Conservation (phyloP, 805 yeast genomes). For the Komagataella kurtzmanii region DNA sequence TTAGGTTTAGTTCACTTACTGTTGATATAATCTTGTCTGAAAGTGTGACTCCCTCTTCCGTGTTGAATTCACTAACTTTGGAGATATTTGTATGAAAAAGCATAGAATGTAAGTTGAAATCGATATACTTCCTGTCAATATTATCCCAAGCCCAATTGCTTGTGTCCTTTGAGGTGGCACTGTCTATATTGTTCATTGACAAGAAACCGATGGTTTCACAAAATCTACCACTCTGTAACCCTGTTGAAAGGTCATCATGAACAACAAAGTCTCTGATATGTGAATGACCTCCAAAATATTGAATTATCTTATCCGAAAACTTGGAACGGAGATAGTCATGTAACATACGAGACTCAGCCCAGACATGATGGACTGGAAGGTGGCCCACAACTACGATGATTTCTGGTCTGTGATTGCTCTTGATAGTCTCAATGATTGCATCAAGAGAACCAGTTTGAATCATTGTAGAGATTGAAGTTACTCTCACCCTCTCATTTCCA, state of each 20-base stretch:
- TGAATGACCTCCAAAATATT: slow-evolving; percentile 89
- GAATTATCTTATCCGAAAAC: slow-evolving; percentile 56
- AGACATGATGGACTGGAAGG: slow-evolving; percentile 48
- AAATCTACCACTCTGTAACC: slow-evolving; percentile 85
- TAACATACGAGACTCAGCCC: slow-evolving; percentile 37
- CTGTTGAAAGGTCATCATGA: slow-evolving; percentile 56
- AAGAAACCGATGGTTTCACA: slow-evolving; percentile 91
- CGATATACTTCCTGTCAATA: slow-evolving; percentile 59
- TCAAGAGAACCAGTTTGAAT: slow-evolving; percentile 54
- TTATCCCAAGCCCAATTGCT: slow-evolving; percentile 6
- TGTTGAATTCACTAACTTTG: slow-evolving; percentile 26
- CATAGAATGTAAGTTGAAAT: slow-evolving; percentile 67
- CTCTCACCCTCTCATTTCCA: slow-evolving; percentile 45
- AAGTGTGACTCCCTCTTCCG: slow-evolving; percentile 38
- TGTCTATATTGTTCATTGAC: slow-evolving; percentile 29
- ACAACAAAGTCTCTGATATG: slow-evolving; percentile 77
- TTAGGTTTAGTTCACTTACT: slow-evolving; percentile 37
- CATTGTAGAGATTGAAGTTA: slow-evolving; percentile 44
- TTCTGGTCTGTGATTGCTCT: slow-evolving; percentile 34
- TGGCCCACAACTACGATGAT: slow-evolving; percentile 66
- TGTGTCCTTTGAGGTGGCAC: neutral
- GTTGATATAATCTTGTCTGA: slow-evolving; percentile 27
- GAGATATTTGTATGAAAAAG: slow-evolving; percentile 37
- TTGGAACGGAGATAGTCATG: slow-evolving; percentile 36
- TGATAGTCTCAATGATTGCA: slow-evolving; percentile 20